Evolutionary conservation across 805 yeast genomes (phyloP).

Genomic region (Pichia nanzhaoensis): DNA sequence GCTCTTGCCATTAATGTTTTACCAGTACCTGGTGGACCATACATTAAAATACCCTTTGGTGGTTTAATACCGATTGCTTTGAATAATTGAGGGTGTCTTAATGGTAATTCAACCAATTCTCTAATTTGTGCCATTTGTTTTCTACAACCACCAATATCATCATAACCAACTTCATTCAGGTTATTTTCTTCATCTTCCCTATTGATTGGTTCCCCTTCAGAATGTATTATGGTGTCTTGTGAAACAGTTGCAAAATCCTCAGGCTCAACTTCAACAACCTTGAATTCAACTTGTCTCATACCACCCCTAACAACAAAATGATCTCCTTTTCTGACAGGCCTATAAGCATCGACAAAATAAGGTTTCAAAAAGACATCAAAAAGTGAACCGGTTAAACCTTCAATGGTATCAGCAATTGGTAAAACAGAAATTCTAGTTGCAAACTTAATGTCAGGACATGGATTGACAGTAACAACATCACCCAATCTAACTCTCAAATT

Average conservation of each 20-base stretch:
- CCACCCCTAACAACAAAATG: conserved; percentile 96
- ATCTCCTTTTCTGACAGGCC: conserved; percentile 98
- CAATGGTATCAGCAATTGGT: conserved; percentile 97
- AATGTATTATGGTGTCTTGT: conserved; percentile 95
- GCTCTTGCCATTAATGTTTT: conserved; percentile 99
- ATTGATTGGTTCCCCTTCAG: conserved; percentile 98
- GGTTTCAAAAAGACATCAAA: conserved; percentile 97
- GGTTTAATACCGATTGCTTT: conserved; percentile 98
- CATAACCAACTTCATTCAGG: conserved; percentile 95
- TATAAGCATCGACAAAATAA: conserved; percentile 96
- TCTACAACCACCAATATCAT: conserved; percentile 98
- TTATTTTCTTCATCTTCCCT: conserved; percentile 97
- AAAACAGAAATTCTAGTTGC: conserved; percentile 91
- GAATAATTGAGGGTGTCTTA: conserved; percentile 97
- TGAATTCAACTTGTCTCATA: conserved; percentile 98
- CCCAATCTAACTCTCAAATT: conserved; percentile 91
- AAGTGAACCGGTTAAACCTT: conserved; percentile 93
- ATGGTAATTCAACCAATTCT: conserved; percentile 95
- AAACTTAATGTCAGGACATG: conserved; percentile 97
- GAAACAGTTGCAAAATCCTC: conserved; percentile 97
- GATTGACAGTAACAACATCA: conserved; percentile 83
- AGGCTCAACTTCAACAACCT: conserved; percentile 97
- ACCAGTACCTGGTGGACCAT: conserved; percentile 99
- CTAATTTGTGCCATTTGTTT: conserved; percentile 99
- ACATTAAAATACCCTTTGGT: conserved; percentile 96